Percentiles rank a stretch among this genome's conserved stretches.
Evolutionary conservation across 495 filamentous ascomycete species (phyloP).

Genomic region (Aspergillus wentii): DNA sequence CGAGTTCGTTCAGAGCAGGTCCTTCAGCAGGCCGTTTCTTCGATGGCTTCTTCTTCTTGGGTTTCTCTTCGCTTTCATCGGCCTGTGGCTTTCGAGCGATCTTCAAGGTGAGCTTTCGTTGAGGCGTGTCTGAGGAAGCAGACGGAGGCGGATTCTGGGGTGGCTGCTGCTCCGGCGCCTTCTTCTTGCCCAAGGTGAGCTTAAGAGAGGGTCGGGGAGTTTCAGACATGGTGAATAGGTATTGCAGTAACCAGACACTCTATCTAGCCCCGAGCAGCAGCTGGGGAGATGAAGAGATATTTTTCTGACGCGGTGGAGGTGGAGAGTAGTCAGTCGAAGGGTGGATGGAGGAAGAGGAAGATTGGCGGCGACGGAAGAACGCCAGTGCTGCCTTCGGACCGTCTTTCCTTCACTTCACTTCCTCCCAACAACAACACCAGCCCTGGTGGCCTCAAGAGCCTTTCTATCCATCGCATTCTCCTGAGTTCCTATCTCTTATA

Average conservation of each 20-base stretch:
- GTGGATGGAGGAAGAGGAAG: not conserved
- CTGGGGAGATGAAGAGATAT: too few relatives aligned
- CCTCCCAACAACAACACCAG: not conserved
- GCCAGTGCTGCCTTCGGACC: not conserved
- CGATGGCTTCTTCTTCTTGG: slow-evolving; percentile 46
- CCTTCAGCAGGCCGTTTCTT: slow-evolving; percentile 39
- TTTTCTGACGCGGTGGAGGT: slow-evolving; percentile 29
- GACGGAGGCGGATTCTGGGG: slow-evolving; percentile 21
- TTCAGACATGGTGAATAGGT: slow-evolving; percentile 37
- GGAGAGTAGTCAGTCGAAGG: not conserved
- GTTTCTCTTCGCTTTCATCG: slow-evolving; percentile 25
- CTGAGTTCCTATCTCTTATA: not conserved
- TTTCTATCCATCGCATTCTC: not conserved
- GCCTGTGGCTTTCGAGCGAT: slow-evolving; percentile 34
- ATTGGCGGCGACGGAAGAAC: not conserved
- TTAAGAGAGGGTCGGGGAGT: slow-evolving; percentile 42
- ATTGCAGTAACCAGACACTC: too few relatives aligned
- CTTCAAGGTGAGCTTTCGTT: slow-evolving; percentile 49
- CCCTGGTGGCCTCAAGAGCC: too few relatives aligned
- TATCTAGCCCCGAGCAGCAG: too few relatives aligned
- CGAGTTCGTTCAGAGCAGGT: slow-evolving; percentile 18
- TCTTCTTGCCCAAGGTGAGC: slow-evolving; percentile 45
- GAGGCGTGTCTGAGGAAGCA: slow-evolving; percentile 20
- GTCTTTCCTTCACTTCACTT: not conserved
- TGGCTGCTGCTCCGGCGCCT: slow-evolving; percentile 21